These are phyloP conservation scores for Xylariomycetidae sp. DNA, from an alignment of 2,329 filamentous ascomycete species.

Conservation along the genomic window DNA sequence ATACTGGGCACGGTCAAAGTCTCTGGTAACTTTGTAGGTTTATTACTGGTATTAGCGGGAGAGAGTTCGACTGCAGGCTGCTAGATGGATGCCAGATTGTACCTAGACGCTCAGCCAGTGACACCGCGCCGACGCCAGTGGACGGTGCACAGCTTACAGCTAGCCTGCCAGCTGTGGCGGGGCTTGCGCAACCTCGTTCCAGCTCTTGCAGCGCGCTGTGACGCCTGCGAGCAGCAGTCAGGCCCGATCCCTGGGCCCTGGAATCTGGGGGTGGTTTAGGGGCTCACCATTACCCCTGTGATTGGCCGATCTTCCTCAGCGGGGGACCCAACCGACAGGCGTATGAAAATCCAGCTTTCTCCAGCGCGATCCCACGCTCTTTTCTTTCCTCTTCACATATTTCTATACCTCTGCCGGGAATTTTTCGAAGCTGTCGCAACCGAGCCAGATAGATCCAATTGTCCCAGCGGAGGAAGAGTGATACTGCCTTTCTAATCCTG, in stretches of 20 bases:
- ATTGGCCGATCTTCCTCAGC: too few species aligned
- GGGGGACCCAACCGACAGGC: neutral
- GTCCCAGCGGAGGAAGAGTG: conserved; percentile 48
- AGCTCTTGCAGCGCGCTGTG: too few species aligned
- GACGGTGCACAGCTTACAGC: neutral
- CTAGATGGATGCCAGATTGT: conserved; percentile 9
- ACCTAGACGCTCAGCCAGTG: too few species aligned
- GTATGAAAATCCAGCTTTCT: neutral
- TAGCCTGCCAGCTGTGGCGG: conserved; percentile 13
- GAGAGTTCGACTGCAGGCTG: too few species aligned
- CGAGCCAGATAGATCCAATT: conserved; percentile 9
- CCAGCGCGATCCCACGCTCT: conserved; percentile 12
- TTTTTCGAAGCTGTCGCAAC: conserved; percentile 29
- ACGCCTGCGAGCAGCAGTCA: conserved; percentile 5
- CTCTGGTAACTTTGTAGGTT: too few species aligned
- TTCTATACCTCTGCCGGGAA: conserved; percentile 39
- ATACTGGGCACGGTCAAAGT: conserved; percentile 5
- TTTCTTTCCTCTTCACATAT: conserved; percentile 38
- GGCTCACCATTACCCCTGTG: too few species aligned
- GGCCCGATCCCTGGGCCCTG: too few species aligned
- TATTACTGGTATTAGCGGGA: conserved; percentile 3
- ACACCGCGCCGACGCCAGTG: too few species aligned
- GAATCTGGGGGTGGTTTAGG: too few species aligned
- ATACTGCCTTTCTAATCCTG: conserved; percentile 55
- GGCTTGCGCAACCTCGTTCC: conserved; percentile 1